Conservation (phyloP, 1,284 basidiomycete genomes). For the Retiboletus flavoniger region DNA sequence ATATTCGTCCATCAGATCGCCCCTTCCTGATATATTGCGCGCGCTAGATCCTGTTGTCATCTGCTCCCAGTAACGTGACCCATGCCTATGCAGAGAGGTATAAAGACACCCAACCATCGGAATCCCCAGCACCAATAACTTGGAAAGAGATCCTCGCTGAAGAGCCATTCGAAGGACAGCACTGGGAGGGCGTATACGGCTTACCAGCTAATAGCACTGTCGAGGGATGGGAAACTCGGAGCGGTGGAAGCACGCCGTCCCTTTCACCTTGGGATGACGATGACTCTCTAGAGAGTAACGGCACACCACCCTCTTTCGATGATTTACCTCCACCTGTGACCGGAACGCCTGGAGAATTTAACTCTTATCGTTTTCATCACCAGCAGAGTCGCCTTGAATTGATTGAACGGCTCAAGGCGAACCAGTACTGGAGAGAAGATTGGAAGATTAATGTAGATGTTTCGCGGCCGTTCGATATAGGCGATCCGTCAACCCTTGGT, state of each 20-base stretch:
- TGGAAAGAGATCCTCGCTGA: slow-evolving; percentile 76
- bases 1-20: slow-evolving; percentile 16
- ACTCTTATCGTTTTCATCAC: slow-evolving; percentile 17
- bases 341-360: slow-evolving; percentile 6
- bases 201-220: slow-evolving; percentile 43
- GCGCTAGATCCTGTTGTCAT: slow-evolving; percentile 54
- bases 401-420: slow-evolving; percentile 55
- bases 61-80: slow-evolving; percentile 48
- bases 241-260: slow-evolving; percentile 46
- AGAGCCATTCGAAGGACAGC: slow-evolving; percentile 76
- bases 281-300: slow-evolving; percentile 33
- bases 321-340: slow-evolving; percentile 41
- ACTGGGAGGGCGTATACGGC: slow-evolving; percentile 67
- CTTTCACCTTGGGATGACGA: slow-evolving; percentile 48
- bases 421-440: slow-evolving; percentile 69
- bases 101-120: slow-evolving; percentile 47
- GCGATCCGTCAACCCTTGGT: slow-evolving; percentile 70
- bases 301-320: slow-evolving; percentile 21
- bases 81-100: slow-evolving; percentile 50
- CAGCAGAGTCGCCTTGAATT: slow-evolving; percentile 47
- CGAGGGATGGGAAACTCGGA: slow-evolving; percentile 43
- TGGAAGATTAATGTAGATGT: slow-evolving; percentile 51
- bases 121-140: slow-evolving; percentile 46
- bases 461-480: slow-evolving; percentile 53
- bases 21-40: slow-evolving; percentile 7